These are phyloP conservation scores for Macrophomina phaseolina DNA, from an alignment of 2,329 filamentous ascomycete species.

Conservation along the genomic window DNA sequence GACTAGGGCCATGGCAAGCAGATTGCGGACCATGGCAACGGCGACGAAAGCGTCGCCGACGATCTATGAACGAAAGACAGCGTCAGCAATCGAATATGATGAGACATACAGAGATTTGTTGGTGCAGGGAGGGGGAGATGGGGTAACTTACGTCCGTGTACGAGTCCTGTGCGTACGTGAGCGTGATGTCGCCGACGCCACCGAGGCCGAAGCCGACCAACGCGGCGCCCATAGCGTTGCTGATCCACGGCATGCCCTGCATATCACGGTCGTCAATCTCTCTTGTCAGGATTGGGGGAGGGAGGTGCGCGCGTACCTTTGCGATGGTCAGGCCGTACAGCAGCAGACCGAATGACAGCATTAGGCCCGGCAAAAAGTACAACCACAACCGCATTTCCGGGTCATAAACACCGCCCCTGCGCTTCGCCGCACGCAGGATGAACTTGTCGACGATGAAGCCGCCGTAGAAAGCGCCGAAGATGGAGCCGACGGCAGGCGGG, in stretches of 20 bases:
- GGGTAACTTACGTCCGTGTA: conserved; percentile 41
- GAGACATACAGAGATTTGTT: too few species aligned
- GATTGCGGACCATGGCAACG: conserved; percentile 54
- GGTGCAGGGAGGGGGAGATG: neutral
- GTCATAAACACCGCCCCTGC: conserved; percentile 50
- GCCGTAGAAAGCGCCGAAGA: conserved; percentile 3
- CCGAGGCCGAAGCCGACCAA: conserved; percentile 47
- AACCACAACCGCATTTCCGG: conserved; percentile 54
- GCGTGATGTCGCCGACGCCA: conserved; percentile 40
- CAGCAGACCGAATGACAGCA: conserved; percentile 44
- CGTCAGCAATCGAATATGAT: neutral
- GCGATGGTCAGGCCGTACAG: conserved; percentile 46
- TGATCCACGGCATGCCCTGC: conserved; percentile 36
- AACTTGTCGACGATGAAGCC: conserved; percentile 6
- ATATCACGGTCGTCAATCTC: conserved; percentile 9
- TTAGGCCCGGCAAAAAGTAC: conserved; percentile 39
- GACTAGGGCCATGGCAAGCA: conserved; percentile 52
- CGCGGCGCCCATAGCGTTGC: conserved; percentile 45
- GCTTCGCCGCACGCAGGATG: conserved; percentile 34
- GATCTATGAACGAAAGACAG: conserved; percentile 42
- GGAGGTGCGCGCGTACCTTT: conserved; percentile 27
- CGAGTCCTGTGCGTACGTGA: conserved; percentile 49
- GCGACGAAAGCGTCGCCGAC: conserved; percentile 55
- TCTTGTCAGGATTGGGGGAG: conserved; percentile 28
- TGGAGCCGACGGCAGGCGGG: conserved; percentile 26